phyloP scores from a whole-genome alignment of 331 rosid species.

The Rhamnella rubrinervis region DNA sequence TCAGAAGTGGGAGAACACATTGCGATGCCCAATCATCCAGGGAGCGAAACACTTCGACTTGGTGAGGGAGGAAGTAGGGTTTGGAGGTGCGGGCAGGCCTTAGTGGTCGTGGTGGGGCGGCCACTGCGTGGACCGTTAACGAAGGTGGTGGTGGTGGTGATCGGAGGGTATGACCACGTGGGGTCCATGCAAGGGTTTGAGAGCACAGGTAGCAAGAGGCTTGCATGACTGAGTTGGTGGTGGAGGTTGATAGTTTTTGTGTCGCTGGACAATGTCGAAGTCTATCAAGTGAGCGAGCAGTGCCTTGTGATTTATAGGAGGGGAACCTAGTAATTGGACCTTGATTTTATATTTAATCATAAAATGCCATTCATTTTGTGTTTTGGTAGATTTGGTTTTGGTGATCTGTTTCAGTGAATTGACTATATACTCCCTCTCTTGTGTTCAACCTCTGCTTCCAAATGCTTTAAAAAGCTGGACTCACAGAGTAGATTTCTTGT shows the following conservation, averaged over 20 bases:
- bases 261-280: neutral
- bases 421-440: too few relatives aligned
- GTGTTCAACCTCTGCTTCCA: too few relatives aligned
- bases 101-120: constrained; percentile 5
- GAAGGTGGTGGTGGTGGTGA: neutral
- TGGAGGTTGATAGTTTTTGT: neutral
- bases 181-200: constrained; percentile 19
- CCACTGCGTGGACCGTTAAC: constrained; percentile 4
- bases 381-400: neutral
- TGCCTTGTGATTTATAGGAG: constrained; percentile 2
- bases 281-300: neutral
- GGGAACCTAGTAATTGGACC: neutral
- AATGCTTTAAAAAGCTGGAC: too few relatives aligned
- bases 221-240: constrained; percentile 30
- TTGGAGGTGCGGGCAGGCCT: constrained; percentile 13
- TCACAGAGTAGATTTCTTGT: too few relatives aligned
- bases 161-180: constrained; percentile 7
- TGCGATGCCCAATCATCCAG: constrained; percentile 59
- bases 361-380: neutral
- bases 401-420: too few relatives aligned
- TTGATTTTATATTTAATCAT: neutral
- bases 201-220: constrained; percentile 17
- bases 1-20: constrained; percentile 44
- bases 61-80: constrained; percentile 52
- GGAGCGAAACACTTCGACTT: constrained; percentile 52